Evolutionary conservation across 1,284 basidiomycete species (phyloP), one percentile per base, ranked within the genome.

Genomic region (Meira nashicola): DNA sequence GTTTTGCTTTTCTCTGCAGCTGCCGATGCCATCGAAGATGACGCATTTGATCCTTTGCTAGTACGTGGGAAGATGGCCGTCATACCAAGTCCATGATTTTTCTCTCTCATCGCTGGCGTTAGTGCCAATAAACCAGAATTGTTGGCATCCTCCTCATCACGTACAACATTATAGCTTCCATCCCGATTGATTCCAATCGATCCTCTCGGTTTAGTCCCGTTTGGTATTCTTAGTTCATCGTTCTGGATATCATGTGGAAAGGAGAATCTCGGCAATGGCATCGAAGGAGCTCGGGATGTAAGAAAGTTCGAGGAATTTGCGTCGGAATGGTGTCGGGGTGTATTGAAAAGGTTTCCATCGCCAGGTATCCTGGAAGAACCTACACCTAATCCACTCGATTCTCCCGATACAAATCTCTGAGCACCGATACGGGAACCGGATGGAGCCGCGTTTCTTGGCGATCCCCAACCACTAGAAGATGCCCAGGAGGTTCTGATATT

Each of bases 51-150:
- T 9, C 25, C 47, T 15, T 48, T 46, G 44, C 28, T 55, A 51
- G 8, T 53, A 8, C 15, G 21, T 21, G n/a, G 6, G 19, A 19
- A 21, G 3, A 21, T 55, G 21, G 21, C 12, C 15, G 28, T 28
- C 19, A 39, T 17, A 25, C 51, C 51, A 5, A 53, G 43, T 9
- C 51, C 51, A 23, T 53, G 3, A 10, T 17, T 54, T 17, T n/a
- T 5, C 6, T 15, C 21, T 25, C 25, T 12, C 25, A 73, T 59
- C 25, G 64, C 63, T 2, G 75, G 74, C 46, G 63, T 70, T 15
- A 76, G 52, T 28, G 71, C 75, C 40, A 77, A 63, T 17, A 77
- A 60, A 0, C 75, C 75, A 28, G 70, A 73, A 48, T 71, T 71
- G 57, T 70, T 74, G 8, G 75, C 75, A 43, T 76, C 73, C 19